Conservation (phyloP, 2,329 filamentous ascomycete species). For the Aureobasidium pullulans region DNA sequence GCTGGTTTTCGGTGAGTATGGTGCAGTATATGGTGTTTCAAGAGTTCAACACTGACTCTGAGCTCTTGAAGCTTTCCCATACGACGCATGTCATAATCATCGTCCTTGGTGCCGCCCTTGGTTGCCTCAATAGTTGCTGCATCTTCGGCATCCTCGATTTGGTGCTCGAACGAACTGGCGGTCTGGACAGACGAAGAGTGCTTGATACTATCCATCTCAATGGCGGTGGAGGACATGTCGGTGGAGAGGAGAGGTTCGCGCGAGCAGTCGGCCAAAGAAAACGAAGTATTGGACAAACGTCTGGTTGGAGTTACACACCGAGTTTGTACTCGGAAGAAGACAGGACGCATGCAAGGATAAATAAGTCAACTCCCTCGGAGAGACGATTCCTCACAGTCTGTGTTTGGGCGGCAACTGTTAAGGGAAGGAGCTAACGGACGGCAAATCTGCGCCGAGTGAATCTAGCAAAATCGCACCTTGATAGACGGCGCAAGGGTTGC, state of each 20-base stretch:
- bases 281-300: slow-evolving; percentile 5
- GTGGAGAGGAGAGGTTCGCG: slow-evolving; percentile 1
- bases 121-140: slow-evolving; percentile 14
- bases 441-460: slow-evolving; percentile 6
- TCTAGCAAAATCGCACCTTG: not conserved
- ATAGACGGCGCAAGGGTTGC: slow-evolving; percentile 8
- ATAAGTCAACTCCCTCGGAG: slow-evolving; percentile 1
- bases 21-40: not conserved
- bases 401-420: not conserved
- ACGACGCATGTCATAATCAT: slow-evolving; percentile 20
- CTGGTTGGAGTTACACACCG: slow-evolving; percentile 11
- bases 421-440: slow-evolving; percentile 8
- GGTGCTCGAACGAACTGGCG: slow-evolving; percentile 7
- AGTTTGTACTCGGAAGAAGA: slow-evolving; percentile 14
- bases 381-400: not conserved
- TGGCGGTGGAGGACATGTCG: slow-evolving; percentile 11
- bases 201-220: slow-evolving; percentile 14
- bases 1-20: slow-evolving; percentile 4
- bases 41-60: not conserved
- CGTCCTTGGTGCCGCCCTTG: slow-evolving; percentile 17
- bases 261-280: slow-evolving; percentile 6
- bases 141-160: slow-evolving; percentile 3
- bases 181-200: slow-evolving; percentile 14
- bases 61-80: slow-evolving; percentile 22
- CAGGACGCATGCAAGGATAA: slow-evolving; percentile 14